Percentiles rank a stretch among this genome's conserved stretches.
Conservation (phyloP, 164 flowering plant species). For the Vitis riparia region DNA sequence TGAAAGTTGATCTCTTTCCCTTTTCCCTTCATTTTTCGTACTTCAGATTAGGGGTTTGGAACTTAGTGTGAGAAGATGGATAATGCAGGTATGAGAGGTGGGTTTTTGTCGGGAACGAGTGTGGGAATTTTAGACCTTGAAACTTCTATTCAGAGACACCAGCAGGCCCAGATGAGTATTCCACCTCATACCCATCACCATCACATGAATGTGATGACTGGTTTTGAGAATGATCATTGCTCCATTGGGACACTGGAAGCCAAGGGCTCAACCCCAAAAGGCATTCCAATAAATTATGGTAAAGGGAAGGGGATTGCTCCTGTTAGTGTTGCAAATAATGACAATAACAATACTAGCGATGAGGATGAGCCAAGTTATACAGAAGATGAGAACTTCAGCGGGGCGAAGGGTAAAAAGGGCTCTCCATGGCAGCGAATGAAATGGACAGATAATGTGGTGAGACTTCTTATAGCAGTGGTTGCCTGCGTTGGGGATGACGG, state of each 20-base stretch:
- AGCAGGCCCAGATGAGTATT: conserved; percentile 27
- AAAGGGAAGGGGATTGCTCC: conserved; percentile 36
- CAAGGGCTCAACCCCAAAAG: conserved; percentile 20
- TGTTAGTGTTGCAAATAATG: conserved; percentile 1
- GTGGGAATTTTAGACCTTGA: conserved; percentile 44
- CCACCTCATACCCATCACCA: conserved; percentile 12
- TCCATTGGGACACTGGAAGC: conserved; percentile 13
- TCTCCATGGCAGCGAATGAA: conserved; percentile 71
- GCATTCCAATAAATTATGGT: conserved; percentile 22
- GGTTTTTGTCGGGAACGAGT: conserved; percentile 39
- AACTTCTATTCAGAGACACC: conserved; percentile 33
- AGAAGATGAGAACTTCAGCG: conserved; percentile 33
- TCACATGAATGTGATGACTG: conserved; percentile 27
- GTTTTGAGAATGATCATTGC: conserved; percentile 30
- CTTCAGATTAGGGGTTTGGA: neutral
- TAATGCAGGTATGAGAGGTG: conserved; percentile 36
- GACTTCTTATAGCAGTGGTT: conserved; percentile 57
- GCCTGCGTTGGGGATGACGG: conserved; percentile 63
- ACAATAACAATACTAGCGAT: conserved; percentile 32
- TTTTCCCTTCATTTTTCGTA: neutral
- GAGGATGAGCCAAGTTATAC: conserved; percentile 46
- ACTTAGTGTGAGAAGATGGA: conserved; percentile 32
- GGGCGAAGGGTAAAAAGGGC: conserved; percentile 37
- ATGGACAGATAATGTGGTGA: conserved; percentile 57
- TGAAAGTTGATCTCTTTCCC: neutral